Base-by-base conservation (phyloP, 2,329 filamentous ascomycete species). In the Trichoderma hamatum region DNA sequence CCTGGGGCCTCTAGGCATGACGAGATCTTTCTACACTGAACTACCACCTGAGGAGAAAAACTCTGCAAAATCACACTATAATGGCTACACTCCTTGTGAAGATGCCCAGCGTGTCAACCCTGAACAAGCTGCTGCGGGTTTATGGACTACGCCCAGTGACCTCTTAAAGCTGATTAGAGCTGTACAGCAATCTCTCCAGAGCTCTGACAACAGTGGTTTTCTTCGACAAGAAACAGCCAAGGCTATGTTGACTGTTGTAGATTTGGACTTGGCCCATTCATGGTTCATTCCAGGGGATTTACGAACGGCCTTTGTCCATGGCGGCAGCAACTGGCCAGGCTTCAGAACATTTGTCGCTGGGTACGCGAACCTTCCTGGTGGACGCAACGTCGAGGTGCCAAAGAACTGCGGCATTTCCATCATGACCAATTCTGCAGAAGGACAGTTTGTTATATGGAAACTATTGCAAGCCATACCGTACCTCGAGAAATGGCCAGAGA, bases 61-160 rank as follows among this genome's bases (percentile, higher is more conserved):
- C 34, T 66, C 39, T 1, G 71, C 73, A 4, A 46, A 58, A 6
- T 59, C 64, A 9, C 58, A 72, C 21, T 66, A 51, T 43, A 72
- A 49, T 4, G 67, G 49, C 11, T 62, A 65, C 39, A 71, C 67
- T 21, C 55, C 46, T 6, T 67, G 67, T 3, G 52, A 69, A 6
- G 58, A 32, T 21, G 43, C 32, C 26, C 71, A 70, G 14, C 68
- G 64, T 14, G 60, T 70, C 14, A 36, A 65, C 1, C 72, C 71
- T 0, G 71, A 72, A 51, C 52, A 70, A 14, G 71, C 70, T 3
- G 72, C 72, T 9, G 72, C 70, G 1, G 68, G 72, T 1, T 55
- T 74, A 19, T 75, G 72, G 73, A 74, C 71, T 26, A 74, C 73
- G 3, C 73, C 73, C 3, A 70, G 67, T 3, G 73, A 74, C 4